A percentile compares a stretch with the other conserved stretches of the same genome.
These are phyloP conservation scores for Sarocladiaceae sp. DNA, from an alignment of 2,329 filamentous ascomycete species.

Conservation along the genomic window DNA sequence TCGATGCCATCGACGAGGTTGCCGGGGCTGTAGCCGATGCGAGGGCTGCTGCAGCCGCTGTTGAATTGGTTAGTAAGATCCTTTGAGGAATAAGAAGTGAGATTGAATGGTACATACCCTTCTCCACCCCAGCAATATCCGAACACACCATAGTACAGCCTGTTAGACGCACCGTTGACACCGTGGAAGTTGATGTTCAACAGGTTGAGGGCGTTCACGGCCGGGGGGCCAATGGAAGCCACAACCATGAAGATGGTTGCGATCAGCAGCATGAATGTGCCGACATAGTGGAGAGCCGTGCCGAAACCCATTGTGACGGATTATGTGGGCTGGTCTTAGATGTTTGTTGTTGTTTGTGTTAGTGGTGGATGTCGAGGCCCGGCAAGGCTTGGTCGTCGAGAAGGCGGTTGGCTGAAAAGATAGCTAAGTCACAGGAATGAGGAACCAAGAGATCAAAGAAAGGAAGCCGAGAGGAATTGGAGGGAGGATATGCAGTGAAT, in stretches of 20 bases:
- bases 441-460: neutral
- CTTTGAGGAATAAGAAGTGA: neutral
- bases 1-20: conserved; percentile 35
- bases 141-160: conserved; percentile 50
- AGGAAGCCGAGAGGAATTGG: neutral
- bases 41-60: conserved; percentile 32
- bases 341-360: conserved; percentile 2
- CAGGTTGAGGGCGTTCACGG: conserved; percentile 50
- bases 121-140: conserved; percentile 44
- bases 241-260: conserved; percentile 54
- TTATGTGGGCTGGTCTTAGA: conserved; percentile 10
- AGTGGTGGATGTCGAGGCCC: neutral
- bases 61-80: conserved; percentile 10
- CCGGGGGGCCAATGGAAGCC: conserved; percentile 54
- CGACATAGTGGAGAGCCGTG: conserved; percentile 51
- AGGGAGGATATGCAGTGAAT: conserved; percentile 2
- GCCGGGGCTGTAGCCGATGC: conserved; percentile 54
- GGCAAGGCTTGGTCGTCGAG: neutral
- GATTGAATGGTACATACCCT: conserved; percentile 4
- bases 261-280: conserved; percentile 52
- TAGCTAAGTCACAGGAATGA: neutral
- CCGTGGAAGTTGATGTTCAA: conserved; percentile 44
- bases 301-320: conserved; percentile 40
- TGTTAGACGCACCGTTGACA: conserved; percentile 32
- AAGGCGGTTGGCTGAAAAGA: neutral